Evolutionary conservation across 1,284 basidiomycete species (phyloP).

Genomic region (Tilletia horrida): DNA sequence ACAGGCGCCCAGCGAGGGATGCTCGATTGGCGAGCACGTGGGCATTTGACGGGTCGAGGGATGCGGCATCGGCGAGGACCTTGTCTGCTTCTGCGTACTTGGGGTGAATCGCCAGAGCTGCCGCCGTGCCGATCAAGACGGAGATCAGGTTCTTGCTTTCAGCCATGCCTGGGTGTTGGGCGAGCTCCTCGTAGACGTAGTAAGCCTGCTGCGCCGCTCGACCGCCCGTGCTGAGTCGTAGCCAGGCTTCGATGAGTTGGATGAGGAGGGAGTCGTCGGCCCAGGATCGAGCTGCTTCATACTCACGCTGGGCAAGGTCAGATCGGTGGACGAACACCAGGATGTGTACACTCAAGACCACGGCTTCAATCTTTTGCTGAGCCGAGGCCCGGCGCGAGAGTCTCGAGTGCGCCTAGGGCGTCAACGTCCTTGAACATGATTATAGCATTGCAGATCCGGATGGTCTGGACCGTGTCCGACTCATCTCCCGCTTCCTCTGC

Average conservation of each 20-base stretch:
- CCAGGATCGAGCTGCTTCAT: conserved; percentile 45
- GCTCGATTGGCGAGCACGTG: conserved; percentile 35
- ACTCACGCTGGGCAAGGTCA: conserved; percentile 50
- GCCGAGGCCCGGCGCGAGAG: conserved; percentile 35
- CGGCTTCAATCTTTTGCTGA: conserved; percentile 45
- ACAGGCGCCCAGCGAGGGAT: conserved; percentile 25
- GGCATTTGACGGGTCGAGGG: conserved; percentile 26
- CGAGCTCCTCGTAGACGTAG: conserved; percentile 54
- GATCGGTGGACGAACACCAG: conserved; percentile 47
- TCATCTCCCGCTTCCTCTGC: conserved; percentile 38
- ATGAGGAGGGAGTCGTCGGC: conserved; percentile 52
- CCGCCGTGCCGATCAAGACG: conserved; percentile 45
- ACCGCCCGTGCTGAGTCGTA: conserved; percentile 48
- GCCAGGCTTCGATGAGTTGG: conserved; percentile 52
- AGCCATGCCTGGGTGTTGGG: conserved; percentile 38
- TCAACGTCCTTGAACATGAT: conserved; percentile 44
- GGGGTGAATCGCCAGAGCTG: conserved; percentile 38
- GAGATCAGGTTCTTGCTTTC: conserved; percentile 34
- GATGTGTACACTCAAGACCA: conserved; percentile 52
- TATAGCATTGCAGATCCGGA: conserved; percentile 40
- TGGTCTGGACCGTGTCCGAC: conserved; percentile 23
- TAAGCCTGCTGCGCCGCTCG: conserved; percentile 51
- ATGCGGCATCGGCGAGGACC: conserved; percentile 35
- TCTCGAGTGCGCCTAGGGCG: conserved; percentile 43
- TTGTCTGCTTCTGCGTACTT: conserved; percentile 30